Conservation (phyloP, 2,329 filamentous ascomycete species). For the Calycina marina region DNA sequence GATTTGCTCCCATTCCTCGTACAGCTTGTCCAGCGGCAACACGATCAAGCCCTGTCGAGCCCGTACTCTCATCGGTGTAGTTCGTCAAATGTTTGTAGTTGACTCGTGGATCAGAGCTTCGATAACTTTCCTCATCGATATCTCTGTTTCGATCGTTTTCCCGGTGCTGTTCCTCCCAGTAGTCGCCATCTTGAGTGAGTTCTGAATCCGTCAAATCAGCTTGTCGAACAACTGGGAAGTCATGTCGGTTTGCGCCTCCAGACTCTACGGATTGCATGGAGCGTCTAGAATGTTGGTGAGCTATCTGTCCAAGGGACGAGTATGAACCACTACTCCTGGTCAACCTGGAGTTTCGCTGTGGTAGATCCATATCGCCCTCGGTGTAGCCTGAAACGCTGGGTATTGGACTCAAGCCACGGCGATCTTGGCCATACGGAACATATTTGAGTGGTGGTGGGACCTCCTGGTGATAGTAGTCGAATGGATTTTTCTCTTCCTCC, state of each 20-base stretch:
- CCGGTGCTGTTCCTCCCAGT: slow-evolving; percentile 22
- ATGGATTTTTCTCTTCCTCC: slow-evolving; percentile 20
- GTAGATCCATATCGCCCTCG: slow-evolving; percentile 45
- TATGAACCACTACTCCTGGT: slow-evolving; percentile 39
- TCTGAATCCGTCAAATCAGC: slow-evolving; percentile 27
- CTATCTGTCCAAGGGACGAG: slow-evolving; percentile 47
- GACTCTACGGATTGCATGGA: slow-evolving; percentile 34
- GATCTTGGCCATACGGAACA: slow-evolving; percentile 52
- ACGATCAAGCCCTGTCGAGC: slow-evolving; percentile 39
- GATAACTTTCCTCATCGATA: slow-evolving; percentile 45
- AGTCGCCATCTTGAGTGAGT: slow-evolving; percentile 27
- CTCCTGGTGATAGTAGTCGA: slow-evolving; percentile 35
- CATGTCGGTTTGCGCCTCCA: slow-evolving; percentile 19
- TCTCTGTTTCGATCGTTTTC: slow-evolving; percentile 28
- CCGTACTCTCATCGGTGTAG: slow-evolving; percentile 42
- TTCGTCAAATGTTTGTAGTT: slow-evolving; percentile 38
- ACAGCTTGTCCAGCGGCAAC: slow-evolving; percentile 55
- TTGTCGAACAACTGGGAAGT: slow-evolving; percentile 21
- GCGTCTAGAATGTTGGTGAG: slow-evolving; percentile 33
- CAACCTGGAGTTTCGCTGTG: slow-evolving; percentile 41
- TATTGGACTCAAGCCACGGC: slow-evolving; percentile 70
- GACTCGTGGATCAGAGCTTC: slow-evolving; percentile 36
- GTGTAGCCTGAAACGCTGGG: slow-evolving; percentile 84
- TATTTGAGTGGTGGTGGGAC: slow-evolving; percentile 51
- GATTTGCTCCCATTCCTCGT: slow-evolving; percentile 55